Percentiles rank a stretch among this genome's conserved stretches.
Evolutionary conservation across 768 basidiomycete genomes (phyloP).

Genomic region (Leccinellum rugosiceps): DNA sequence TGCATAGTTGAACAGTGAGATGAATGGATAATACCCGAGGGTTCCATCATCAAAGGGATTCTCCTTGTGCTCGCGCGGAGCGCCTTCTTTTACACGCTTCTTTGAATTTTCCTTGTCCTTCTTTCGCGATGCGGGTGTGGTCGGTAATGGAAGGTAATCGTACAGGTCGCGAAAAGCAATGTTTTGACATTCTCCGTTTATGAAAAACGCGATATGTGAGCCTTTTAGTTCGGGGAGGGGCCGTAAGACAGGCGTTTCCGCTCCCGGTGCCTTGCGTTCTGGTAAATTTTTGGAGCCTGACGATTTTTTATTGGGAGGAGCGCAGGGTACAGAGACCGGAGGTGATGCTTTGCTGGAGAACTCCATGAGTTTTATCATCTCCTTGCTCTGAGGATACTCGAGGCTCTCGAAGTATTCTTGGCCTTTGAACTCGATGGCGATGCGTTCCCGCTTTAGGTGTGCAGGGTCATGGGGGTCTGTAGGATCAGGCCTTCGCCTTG

Average conservation of each 20-base stretch:
- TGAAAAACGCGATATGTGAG: slow-evolving; percentile 84
- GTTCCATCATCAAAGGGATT: slow-evolving; percentile 93
- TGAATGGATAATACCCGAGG: slow-evolving; percentile 92
- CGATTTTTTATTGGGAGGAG: slow-evolving; percentile 56
- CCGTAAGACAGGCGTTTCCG: slow-evolving; percentile 46
- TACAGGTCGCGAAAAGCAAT: slow-evolving; percentile 85
- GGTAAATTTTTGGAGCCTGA: slow-evolving; percentile 67
- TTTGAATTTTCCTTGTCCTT: slow-evolving; percentile 58
- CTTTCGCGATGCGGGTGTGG: slow-evolving; percentile 50
- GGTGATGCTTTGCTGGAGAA: slow-evolving; percentile 58
- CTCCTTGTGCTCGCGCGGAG: slow-evolving; percentile 68
- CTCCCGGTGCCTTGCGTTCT: slow-evolving; percentile 42
- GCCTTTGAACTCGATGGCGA: slow-evolving; percentile 94
- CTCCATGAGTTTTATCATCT: slow-evolving; percentile 90
- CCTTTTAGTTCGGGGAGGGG: slow-evolving; percentile 65
- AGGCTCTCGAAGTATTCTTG: slow-evolving; percentile 94
- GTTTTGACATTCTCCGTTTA: slow-evolving; percentile 85
- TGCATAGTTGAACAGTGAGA: slow-evolving; percentile 90
- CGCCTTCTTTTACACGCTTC: slow-evolving; percentile 60
- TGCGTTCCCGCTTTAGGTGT: slow-evolving; percentile 81
- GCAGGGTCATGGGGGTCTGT: slow-evolving; percentile 78
- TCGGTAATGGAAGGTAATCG: slow-evolving; percentile 82
- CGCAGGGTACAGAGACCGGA: slow-evolving; percentile 54
- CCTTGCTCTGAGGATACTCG: slow-evolving; percentile 85
- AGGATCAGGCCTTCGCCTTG: slow-evolving; percentile 51